phyloP scores from a whole-genome alignment of 345 rosid species.

The Angophora floribunda region DNA sequence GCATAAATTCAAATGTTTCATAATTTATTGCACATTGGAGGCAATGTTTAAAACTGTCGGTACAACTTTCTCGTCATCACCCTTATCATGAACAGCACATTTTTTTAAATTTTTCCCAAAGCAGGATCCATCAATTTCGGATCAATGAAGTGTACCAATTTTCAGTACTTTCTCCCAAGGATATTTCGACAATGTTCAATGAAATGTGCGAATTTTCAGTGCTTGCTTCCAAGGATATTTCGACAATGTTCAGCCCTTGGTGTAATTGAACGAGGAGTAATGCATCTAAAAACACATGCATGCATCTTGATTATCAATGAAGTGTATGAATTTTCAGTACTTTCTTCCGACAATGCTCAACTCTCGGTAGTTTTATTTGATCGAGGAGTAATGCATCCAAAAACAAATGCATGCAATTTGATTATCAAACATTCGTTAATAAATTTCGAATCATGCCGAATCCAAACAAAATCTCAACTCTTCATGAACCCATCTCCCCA shows the following conservation, averaged over 20 bases:
- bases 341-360: not conserved
- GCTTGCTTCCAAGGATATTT: no score
- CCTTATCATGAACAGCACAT: not conserved
- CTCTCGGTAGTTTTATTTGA: not conserved
- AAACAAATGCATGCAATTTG: not conserved
- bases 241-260: not conserved
- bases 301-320: not conserved
- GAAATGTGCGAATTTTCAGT: not conserved
- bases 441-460: not conserved
- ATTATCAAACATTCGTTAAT: not conserved
- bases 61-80: not conserved
- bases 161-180: not conserved
- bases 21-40: not conserved
- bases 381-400: not conserved
- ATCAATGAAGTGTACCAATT: not conserved
- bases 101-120: not conserved
- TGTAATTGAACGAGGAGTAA: not conserved
- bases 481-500: not conserved
- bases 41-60: rapidly evolving
- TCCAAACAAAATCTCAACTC: not conserved
- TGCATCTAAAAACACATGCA: not conserved
- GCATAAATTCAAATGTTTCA: not conserved
- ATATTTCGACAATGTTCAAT: not conserved
- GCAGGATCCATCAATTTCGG: not conserved
- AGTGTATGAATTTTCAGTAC: not conserved